These are phyloP conservation scores for Porcisia hertigi DNA, from an alignment of 208 protist genomes.

Conservation along the genomic window DNA sequence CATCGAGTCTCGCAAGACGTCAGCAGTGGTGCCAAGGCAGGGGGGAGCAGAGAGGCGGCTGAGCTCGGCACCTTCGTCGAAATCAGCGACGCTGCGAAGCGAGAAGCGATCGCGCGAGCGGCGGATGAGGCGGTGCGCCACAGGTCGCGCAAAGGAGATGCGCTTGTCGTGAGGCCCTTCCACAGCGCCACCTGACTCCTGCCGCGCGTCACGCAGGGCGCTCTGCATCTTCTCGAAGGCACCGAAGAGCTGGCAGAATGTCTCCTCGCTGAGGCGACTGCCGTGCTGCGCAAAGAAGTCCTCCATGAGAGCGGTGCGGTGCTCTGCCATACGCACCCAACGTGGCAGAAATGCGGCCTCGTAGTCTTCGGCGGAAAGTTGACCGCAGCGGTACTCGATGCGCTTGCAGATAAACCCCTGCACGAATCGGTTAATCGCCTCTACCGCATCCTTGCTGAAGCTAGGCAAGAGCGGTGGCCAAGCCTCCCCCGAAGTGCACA, in stretches of 20 bases:
- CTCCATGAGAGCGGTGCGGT: conserved; percentile 32
- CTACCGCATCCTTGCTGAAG: conserved; percentile 30
- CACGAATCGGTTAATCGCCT: conserved; percentile 33
- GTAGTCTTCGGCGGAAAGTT: conserved; percentile 24
- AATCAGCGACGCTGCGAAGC: conserved; percentile 34
- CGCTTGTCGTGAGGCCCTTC: conserved; percentile 25
- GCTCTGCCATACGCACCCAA: conserved; percentile 34
- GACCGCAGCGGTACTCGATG: conserved; percentile 54
- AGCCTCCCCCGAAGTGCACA: conserved; percentile 18
- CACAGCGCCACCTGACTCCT: conserved; percentile 18
- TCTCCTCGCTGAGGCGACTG: conserved; percentile 20
- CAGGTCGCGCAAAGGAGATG: conserved; percentile 42
- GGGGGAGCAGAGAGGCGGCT: conserved; percentile 17
- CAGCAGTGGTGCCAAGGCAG: not conserved
- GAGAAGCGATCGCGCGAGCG: conserved; percentile 44
- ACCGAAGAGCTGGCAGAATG: conserved; percentile 23
- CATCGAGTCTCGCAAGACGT: conserved; percentile 10
- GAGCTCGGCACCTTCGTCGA: conserved; percentile 19
- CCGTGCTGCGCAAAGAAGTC: conserved; percentile 29
- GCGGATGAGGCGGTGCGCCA: conserved; percentile 44
- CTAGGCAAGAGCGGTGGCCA: conserved; percentile 44
- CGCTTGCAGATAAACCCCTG: conserved; percentile 36
- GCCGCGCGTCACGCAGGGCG: conserved; percentile 37
- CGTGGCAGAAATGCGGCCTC: conserved; percentile 26
- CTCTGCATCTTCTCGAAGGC: conserved; percentile 38